Evolutionary conservation across 495 filamentous ascomycete genomes (phyloP), one percentile per base, ranked within the genome.

Genomic region (Parathielavia appendiculata): DNA sequence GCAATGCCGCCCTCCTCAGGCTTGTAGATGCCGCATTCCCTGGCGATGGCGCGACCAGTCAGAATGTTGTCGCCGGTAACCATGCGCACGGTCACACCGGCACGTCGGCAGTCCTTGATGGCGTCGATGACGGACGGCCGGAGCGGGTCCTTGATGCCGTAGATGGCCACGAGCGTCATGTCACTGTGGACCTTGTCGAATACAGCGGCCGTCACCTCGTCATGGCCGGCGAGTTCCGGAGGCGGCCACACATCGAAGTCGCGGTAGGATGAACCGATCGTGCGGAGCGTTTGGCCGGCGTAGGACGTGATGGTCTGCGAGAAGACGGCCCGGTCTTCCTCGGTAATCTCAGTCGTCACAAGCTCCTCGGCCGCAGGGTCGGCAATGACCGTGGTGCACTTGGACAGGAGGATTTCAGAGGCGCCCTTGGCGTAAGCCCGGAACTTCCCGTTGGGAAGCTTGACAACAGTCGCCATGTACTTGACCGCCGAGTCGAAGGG

Each of bases 221-320:
- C 73, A 55, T 90, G 83, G 45, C 87, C 86, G 46, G 91, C 87
- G 13, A 82, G 83, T 48, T 86, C 85, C 57, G 80, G 81, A 1
- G 92, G 91, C 30, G 92, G 92, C 92, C 92, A 97, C 58, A 82
- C 81, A 6, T 91, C 85, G 64, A 95, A 96, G 58, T 97, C 92
- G 55, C 86, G 87, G 68, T 93, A 97, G 3, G 90, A 75, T 51
- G 96, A 80, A 16, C 85, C 89, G 69, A 97, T 95, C 5, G 92
- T 95, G 55, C 92, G 81, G 26, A 97, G 75, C 2, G 92, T 96
- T 11, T 88, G 83, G 12, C 81, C 81, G 19, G 91, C 92, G 66
- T 96, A 97, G 19, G 73, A 77, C 40, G 82, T 80, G 66, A 96
- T 95, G 51, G 87, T 78, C 17, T 76, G 73, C 22, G 79, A 74